A percentile compares a stretch with the other conserved stretches of the same genome.
Evolutionary conservation across 2,329 filamentous ascomycete species (phyloP).

Genomic region (Talaromyces islandicus): DNA sequence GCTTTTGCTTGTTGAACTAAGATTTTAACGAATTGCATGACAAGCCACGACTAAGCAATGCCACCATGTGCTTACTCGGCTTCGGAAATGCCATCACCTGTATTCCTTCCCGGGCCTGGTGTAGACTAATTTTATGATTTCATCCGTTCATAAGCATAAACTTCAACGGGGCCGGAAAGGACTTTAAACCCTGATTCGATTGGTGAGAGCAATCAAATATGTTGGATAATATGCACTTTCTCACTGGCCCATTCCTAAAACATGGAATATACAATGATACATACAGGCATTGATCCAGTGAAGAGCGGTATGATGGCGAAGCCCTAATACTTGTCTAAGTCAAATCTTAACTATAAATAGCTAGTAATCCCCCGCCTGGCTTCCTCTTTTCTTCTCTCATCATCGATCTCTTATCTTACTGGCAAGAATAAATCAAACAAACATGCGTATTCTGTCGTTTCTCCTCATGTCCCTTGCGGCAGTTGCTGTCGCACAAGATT

Average conservation of each 20-base stretch:
- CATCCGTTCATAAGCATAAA: not conserved
- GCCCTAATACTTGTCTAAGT: not conserved
- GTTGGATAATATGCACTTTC: not conserved
- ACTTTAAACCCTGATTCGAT: not conserved
- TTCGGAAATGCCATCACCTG: not conserved
- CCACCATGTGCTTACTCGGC: not conserved
- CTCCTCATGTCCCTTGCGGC: not conserved
- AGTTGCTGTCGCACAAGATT: conserved; percentile 1
- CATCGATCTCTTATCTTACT: not conserved
- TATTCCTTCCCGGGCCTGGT: not conserved
- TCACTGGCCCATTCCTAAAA: not conserved
- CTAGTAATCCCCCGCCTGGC: not conserved
- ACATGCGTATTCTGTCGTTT: not conserved
- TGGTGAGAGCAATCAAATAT: not conserved
- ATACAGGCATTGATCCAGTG: not conserved
- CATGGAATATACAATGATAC: not conserved
- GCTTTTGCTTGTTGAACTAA: not conserved
- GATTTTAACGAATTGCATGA: not conserved
- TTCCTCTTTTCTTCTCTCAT: not conserved
- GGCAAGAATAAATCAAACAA: not conserved
- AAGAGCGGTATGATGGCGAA: not conserved
- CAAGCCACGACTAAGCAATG: not conserved
- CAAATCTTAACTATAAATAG: not conserved
- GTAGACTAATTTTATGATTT: not conserved
- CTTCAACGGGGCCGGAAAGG: not conserved